Evolutionary conservation across 2,329 filamentous ascomycete species (phyloP), one percentile per base, ranked within the genome.

Genomic region (Sclerotinia subarctica): DNA sequence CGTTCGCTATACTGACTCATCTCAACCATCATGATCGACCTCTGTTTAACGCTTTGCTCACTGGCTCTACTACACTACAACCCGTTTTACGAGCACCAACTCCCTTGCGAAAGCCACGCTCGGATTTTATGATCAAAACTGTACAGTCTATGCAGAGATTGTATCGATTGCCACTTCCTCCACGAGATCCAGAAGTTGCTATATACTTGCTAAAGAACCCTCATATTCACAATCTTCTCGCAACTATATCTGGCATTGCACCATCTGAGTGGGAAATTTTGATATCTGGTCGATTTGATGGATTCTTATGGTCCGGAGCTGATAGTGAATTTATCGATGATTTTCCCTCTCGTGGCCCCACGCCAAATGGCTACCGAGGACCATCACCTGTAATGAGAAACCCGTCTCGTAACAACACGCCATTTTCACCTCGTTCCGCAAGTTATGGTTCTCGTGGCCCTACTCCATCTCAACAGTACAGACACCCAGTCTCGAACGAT

Each of bases 251-350:
- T 47, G 92, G 94, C 64, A 95, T 98, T 73, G 95, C 90, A 76
- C 86, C 89, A 58, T 91, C 92, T n/a, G 94, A 98, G 79, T 98
- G 94, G 94, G 94, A 97, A 71, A 96, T 98, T 67, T 84, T 98
- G 17, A 92, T 90, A 5, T 97, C 94, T 0, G 94, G 94, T 38
- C 90, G 94, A 38, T 98, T 98, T 74, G 94, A 97, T 76, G 94
- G 94, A 5, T 98, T 98, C 80, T 84, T 97, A 26, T 96, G 94
- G 88, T 96, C 93, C 56, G 94, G 94, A 29, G 93, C 92, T 8
- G 94, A 97, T 65, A 77, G 74, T n/a, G 84, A 86, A 57, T 72
- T 73, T 74, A 75, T 75, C 80, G 71, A 78, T 81, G 78, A 76
- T 72, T 79, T 72, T 70, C 78, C 78, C 72, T 87, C 82, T 65